Evolutionary conservation across 139 green algal genomes (phyloP), one percentile per base, ranked within the genome.

Genomic region (Chlorella sp.): DNA sequence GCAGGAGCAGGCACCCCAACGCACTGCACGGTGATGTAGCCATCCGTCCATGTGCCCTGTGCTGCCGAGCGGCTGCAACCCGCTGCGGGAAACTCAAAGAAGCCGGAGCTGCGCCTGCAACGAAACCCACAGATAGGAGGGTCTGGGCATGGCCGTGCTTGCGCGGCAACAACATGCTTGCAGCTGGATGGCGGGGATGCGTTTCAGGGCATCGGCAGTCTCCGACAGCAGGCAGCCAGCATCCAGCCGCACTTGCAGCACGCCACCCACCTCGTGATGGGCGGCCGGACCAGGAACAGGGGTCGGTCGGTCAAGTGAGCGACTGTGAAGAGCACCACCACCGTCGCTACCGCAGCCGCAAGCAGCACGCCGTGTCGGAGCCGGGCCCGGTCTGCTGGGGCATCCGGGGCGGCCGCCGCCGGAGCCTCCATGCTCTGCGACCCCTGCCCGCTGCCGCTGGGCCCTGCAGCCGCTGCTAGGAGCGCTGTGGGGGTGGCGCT

Each of bases 11-110:
- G 32, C 67, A 19, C 5, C 3, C 6, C 20, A 19, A 13, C 76
- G 9, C 36, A 83, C 77, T 41, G 32, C 13, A 83, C 77, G 6
- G 58, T 60, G 38, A n/a, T 19, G 28, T 74, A 83, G 5, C 5
- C 30, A n/a, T 83, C 77, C 6, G 77, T 83, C 77, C 77, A 83
- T 30, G 13, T 34, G 11, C 77, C 77, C n/a, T 40, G 60, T 3
- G 77, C 38, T 30, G 74, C 30, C 40, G 41, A 38, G 20, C 36
- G 43, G 40, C 14, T 58, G 60, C 77, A 83, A 28, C 22, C 60
- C 2, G 20, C 17, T 26, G 30, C 60, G 13, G 28, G 40, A 16
- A 83, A 73, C 41, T 73, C 22, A n/a, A 44, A 56, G 60, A 83
- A 83, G 11, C 77, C 77, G 1, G 40, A 28, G 30, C 16, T 20